phyloP scores from a whole-genome alignment of 495 filamentous ascomycete genomes.

The Pseudotulostoma volvatum region DNA sequence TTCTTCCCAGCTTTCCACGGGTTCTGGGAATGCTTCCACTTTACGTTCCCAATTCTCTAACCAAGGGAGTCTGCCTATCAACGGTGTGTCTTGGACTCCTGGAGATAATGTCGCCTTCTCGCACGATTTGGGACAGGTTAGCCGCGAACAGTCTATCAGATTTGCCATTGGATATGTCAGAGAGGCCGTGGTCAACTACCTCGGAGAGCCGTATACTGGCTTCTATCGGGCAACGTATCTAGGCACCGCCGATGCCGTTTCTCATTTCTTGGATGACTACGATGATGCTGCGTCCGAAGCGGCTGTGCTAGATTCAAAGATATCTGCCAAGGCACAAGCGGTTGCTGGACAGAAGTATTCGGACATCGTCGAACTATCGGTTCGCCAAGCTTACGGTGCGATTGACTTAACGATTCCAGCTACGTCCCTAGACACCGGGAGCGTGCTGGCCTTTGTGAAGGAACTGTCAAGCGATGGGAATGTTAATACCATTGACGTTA shows the following conservation, averaged over 20 bases:
- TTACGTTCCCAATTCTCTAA: no score
- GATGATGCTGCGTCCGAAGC: constrained; percentile 20
- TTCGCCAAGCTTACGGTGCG: constrained; percentile 26
- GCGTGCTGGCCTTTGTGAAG: constrained; percentile 31
- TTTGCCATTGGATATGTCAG: constrained; percentile 34
- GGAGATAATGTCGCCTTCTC: constrained; percentile 25
- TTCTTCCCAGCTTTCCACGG: no score
- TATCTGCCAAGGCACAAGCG: constrained; percentile 12
- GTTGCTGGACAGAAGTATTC: constrained; percentile 24
- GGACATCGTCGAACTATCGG: constrained; percentile 25
- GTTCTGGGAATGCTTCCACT: no score
- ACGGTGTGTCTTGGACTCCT: no score
- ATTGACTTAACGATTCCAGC: constrained; percentile 29
- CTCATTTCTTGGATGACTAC: constrained; percentile 31
- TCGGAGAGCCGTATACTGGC: constrained; percentile 27
- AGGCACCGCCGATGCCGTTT: constrained; percentile 19
- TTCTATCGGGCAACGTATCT: constrained; percentile 24
- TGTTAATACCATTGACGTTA: constrained; percentile 33
- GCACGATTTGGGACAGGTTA: constrained; percentile 27
- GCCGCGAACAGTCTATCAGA: constrained; percentile 12
- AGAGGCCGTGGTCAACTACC: constrained; percentile 30
- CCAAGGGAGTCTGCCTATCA: no score
- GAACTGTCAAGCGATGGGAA: constrained; percentile 34
- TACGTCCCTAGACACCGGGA: constrained; percentile 20
- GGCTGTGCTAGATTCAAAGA: constrained; percentile 16